Evolutionary conservation across 140 eudicot genomes (phyloP).

Genomic region (Senecio squalidus): DNA sequence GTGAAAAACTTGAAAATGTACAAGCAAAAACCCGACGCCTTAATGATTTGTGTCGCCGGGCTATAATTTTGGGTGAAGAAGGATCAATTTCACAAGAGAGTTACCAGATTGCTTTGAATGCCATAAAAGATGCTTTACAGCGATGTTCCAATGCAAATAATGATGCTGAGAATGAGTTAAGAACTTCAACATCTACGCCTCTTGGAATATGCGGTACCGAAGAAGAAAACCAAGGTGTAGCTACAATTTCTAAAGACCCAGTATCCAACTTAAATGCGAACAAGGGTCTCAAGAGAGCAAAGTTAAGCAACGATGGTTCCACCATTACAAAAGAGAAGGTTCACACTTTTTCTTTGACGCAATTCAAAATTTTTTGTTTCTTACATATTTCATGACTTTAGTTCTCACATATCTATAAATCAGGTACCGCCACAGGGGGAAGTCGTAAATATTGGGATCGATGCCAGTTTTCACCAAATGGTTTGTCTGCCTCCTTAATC

Average conservation of each 20-base stretch:
- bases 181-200: conserved; percentile 16
- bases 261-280: conserved; percentile 22
- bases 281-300: conserved; percentile 46
- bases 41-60: conserved; percentile 80
- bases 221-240: conserved; percentile 19
- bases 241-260: conserved; percentile 22
- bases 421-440: conserved; percentile 53
- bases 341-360: conserved; percentile 12
- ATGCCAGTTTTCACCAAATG: conserved; percentile 56
- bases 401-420: conserved; percentile 2
- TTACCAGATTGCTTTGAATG: conserved; percentile 52
- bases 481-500: conserved; percentile 29
- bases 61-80: conserved; percentile 85
- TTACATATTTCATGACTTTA: background rate
- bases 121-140: conserved; percentile 61
- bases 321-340: conserved; percentile 61
- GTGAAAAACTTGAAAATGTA: conserved; percentile 58
- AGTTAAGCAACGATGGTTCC: conserved; percentile 22
- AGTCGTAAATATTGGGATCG: conserved; percentile 45
- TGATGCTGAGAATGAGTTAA: conserved; percentile 26
- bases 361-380: background rate
- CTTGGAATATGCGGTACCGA: conserved; percentile 1
- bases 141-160: conserved; percentile 47
- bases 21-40: conserved; percentile 68
- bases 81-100: conserved; percentile 84